Evolutionary conservation across 345 rosid species (phyloP).

Genomic region (Microthlaspi erraticum): DNA sequence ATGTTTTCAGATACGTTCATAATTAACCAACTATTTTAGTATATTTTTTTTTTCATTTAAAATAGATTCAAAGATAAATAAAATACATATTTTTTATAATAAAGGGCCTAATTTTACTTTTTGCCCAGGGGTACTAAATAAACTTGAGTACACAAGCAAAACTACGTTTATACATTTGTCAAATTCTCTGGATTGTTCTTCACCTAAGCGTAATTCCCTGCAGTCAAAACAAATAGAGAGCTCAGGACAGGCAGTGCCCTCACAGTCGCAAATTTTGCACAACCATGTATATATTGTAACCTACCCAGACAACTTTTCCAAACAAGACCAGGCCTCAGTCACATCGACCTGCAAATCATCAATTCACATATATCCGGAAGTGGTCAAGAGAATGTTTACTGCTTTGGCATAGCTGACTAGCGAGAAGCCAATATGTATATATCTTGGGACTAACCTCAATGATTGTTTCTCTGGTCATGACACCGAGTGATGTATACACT

Average conservation of each 20-base stretch:
- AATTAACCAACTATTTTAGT: no score
- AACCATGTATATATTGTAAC: slow-evolving; percentile 7
- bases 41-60: no score
- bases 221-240: slow-evolving; percentile 26
- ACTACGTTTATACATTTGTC: slow-evolving; percentile 92
- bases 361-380: slow-evolving; percentile 7
- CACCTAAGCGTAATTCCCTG: slow-evolving; percentile 95
- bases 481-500: slow-evolving; percentile 90
- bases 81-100: no score
- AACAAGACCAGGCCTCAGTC: slow-evolving; percentile 88
- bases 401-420: background rate
- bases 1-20: no score
- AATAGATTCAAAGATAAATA: no score
- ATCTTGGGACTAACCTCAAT: slow-evolving; percentile 61
- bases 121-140: no score
- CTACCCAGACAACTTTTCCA: slow-evolving; percentile 94
- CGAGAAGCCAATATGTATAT: background rate
- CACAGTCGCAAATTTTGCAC: background rate
- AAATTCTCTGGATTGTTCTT: slow-evolving; percentile 90
- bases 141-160: slow-evolving; percentile 69
- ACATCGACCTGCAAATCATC: slow-evolving; percentile 78
- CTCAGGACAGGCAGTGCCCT: background rate
- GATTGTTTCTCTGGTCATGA: slow-evolving; percentile 88
- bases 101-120: no score
- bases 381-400: background rate